These are phyloP conservation scores for Craterostigma plantagineum DNA, from an alignment of 257 asterid species.

Conservation along the genomic window DNA sequence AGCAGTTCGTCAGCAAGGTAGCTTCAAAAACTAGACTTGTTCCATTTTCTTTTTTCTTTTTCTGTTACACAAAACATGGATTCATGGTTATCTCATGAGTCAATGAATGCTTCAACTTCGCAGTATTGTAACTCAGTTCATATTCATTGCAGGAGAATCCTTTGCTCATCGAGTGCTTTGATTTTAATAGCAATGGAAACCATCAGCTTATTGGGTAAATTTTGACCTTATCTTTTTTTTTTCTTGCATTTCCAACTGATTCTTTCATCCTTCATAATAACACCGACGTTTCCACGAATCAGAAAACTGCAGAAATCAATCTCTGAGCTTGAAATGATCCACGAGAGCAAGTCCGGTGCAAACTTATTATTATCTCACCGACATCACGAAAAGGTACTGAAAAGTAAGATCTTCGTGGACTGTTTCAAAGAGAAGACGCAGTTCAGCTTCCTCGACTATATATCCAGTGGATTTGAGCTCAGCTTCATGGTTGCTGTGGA, in stretches of 20 bases:
- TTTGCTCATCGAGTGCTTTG: constrained; percentile 68
- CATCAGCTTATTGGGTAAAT: constrained; percentile 79
- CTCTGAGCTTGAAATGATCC: constrained; percentile 71
- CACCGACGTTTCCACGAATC: constrained; percentile 16
- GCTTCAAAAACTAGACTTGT: too few relatives aligned
- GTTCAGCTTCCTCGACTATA: constrained; percentile 81
- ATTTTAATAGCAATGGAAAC: constrained; percentile 80
- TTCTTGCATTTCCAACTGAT: constrained; percentile 8
- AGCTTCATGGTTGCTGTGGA: constrained; percentile 98
- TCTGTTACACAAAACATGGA: too few relatives aligned
- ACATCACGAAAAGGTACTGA: constrained; percentile 71
- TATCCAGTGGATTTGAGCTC: constrained; percentile 80
- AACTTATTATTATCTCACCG: constrained; percentile 31
- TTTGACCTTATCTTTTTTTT: too few relatives aligned
- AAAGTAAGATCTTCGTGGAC: constrained; percentile 74
- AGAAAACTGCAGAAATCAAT: constrained; percentile 83
- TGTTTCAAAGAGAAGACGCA: constrained; percentile 53
- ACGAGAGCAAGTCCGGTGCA: constrained; percentile 40
- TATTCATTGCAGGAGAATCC: constrained; percentile 84
- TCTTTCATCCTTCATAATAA: constrained; percentile 14
- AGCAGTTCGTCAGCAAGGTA: constrained; percentile 99
- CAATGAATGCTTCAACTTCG: too few relatives aligned
- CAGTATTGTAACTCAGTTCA: too few relatives aligned
- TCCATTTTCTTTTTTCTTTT: too few relatives aligned
- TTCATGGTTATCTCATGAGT: too few relatives aligned